Conservation (phyloP, 2,329 filamentous ascomycete species). For the Penicillium sp. region DNA sequence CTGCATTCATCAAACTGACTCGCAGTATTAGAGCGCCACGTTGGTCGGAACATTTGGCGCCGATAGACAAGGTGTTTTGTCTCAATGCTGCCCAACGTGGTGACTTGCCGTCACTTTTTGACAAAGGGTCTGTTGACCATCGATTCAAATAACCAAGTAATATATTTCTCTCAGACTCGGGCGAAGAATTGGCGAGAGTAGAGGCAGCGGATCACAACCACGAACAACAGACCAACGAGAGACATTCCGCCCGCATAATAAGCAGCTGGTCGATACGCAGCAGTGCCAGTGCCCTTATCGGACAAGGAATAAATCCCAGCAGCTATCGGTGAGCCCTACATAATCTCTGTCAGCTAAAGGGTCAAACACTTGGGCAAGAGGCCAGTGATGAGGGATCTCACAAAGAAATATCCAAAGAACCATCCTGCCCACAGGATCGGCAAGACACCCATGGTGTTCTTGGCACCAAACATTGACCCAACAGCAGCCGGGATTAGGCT, state of each 20-base stretch:
- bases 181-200: slow-evolving; percentile 5
- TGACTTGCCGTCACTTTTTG: too few relatives aligned
- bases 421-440: slow-evolving; percentile 13
- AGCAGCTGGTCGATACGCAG: slow-evolving; percentile 12
- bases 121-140: background rate
- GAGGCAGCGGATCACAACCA: slow-evolving; percentile 9
- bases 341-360: background rate
- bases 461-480: slow-evolving; percentile 12
- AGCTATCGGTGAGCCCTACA: slow-evolving; percentile 11
- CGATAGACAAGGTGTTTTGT: background rate
- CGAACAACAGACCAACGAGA: slow-evolving; percentile 7
- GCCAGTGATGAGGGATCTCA: background rate
- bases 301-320: slow-evolving; percentile 11
- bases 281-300: slow-evolving; percentile 7
- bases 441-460: slow-evolving; percentile 12
- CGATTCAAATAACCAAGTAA: background rate
- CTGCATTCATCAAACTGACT: background rate
- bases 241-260: slow-evolving; percentile 14
- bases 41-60: too few relatives aligned
- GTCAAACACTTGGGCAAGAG: background rate
- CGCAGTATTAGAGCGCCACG: background rate
- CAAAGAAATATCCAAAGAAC: slow-evolving; percentile 17
- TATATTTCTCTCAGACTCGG: background rate
- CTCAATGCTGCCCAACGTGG: background rate
- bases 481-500: slow-evolving; percentile 11